Conservation (phyloP, 2,329 filamentous ascomycete species). For the Calonectria honghensis region DNA sequence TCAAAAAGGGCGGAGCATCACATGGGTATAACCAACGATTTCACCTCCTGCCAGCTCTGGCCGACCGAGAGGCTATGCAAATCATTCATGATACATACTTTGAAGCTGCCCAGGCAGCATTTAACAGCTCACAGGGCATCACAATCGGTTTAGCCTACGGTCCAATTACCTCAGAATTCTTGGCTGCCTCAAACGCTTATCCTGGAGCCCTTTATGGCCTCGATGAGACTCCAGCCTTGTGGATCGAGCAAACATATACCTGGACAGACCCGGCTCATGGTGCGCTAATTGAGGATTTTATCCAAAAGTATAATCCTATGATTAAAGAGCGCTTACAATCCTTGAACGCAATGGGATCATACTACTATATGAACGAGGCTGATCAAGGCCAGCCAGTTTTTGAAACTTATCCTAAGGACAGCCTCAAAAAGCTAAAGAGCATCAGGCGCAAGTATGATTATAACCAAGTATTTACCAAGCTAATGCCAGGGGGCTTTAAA, state of each 20-base stretch:
- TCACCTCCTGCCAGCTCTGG: neutral
- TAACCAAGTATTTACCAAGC: neutral
- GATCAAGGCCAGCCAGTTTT: neutral
- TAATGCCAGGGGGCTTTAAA: slow-evolving; percentile 8
- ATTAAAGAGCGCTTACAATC: too few relatives aligned
- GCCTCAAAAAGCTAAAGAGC: neutral
- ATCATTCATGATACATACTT: neutral
- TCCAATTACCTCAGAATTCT: too few relatives aligned
- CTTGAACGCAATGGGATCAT: neutral
- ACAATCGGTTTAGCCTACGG: too few relatives aligned
- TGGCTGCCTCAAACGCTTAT: neutral
- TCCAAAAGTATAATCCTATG: too few relatives aligned
- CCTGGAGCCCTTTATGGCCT: neutral
- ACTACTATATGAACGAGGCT: slow-evolving; percentile 8
- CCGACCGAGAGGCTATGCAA: neutral
- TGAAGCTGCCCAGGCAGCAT: too few relatives aligned
- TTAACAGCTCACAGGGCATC: too few relatives aligned
- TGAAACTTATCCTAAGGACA: neutral
- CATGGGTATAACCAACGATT: neutral
- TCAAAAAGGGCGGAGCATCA: neutral
- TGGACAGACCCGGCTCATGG: neutral
- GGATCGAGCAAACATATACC: slow-evolving; percentile 3
- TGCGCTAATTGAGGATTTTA: too few relatives aligned
- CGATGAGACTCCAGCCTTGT: neutral
- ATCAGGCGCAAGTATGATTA: neutral